A percentile compares a stretch with the other conserved stretches of the same genome.
phyloP scores from a whole-genome alignment of 192 early-diverging fungal species.

The Geranomyces variabilis region DNA sequence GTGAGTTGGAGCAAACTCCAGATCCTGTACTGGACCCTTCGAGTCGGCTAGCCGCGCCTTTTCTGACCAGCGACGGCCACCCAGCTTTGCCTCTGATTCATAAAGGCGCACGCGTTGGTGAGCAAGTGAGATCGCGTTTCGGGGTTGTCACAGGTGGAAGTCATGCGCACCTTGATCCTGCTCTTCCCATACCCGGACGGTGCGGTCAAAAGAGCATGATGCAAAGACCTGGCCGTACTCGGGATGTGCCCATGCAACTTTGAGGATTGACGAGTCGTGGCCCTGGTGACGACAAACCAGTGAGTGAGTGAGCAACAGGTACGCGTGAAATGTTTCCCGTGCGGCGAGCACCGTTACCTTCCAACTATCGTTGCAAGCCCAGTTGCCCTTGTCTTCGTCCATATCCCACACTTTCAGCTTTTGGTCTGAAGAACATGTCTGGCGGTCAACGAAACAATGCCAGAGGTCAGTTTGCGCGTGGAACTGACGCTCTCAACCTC shows the following conservation, averaged over 20 bases:
- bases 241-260: slow-evolving; percentile 95
- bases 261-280: slow-evolving; percentile 85
- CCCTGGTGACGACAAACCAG: slow-evolving; percentile 43
- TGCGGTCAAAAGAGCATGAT: slow-evolving; percentile 89
- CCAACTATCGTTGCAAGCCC: slow-evolving; percentile 82
- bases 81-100: no score
- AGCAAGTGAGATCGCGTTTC: no score
- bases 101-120: not conserved
- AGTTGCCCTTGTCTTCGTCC: slow-evolving; percentile 65
- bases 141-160: no score
- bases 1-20: slow-evolving; percentile 90
- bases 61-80: slow-evolving; percentile 69
- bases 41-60: slow-evolving; percentile 67
- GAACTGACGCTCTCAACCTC: not conserved
- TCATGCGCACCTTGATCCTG: slow-evolving; percentile 40
- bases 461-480: not conserved
- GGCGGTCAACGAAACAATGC: no score
- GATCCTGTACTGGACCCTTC: slow-evolving; percentile 76
- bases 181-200: slow-evolving; percentile 92
- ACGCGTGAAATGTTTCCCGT: no score
- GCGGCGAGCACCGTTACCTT: slow-evolving; percentile 65
- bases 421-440: slow-evolving; percentile 90
- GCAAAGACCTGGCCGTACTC: slow-evolving; percentile 93
- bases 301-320: not conserved
- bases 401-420: slow-evolving; percentile 94